Base-by-base conservation (phyloP, 768 basidiomycete genomes). In the Russula foetens region DNA sequence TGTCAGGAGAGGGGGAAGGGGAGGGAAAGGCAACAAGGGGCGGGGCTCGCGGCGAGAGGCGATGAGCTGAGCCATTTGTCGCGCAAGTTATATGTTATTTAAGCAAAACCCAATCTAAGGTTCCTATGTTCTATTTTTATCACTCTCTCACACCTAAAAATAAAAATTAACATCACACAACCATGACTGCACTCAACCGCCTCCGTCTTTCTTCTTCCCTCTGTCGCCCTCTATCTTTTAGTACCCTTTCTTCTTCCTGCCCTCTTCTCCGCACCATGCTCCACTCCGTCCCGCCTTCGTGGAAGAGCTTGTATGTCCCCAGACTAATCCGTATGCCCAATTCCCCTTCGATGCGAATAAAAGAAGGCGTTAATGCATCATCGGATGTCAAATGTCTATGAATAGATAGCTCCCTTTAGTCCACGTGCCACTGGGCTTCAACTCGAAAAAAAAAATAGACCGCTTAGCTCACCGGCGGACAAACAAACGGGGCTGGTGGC, bases 231-330 rank as follows among this genome's bases (percentile, higher is more conserved):
- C 72, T 67, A 62, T 72, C 75, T 60, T 62, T 51, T 68, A 78
- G 67, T 52, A 52, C 68, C 67, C 49, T 67, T 21, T 68, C 69
- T 56, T 73, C 77, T 52, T 72, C 76, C 45, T 33, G 53, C 29
- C 69, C 68, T 68, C 79, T 72, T 41, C 66, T 56, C 41, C 80
- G 79, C 72, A 74, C 74, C 24, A 83, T 48, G 33, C 71, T 66
- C 46, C 88, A 86, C 70, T 88, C 88, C n/a, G 76, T 73, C 41
- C 83, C 85, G 2, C 70, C 76, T 68, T 85, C 86, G 68, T 87
- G 88, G 71, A 85, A 72, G 29, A 92, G 67, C 71, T 83, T 86
- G 77, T 90, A 91, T 62, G 77, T 77, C 44, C 82, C 79, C 59
- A 76, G 66, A 51, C 77, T 75, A 31, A 92, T 78, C 57, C 83